A percentile compares a stretch with the other conserved stretches of the same genome.
Conservation (phyloP, 2,329 filamentous ascomycete species). For the Purpureocillium takamizusanense region DNA sequence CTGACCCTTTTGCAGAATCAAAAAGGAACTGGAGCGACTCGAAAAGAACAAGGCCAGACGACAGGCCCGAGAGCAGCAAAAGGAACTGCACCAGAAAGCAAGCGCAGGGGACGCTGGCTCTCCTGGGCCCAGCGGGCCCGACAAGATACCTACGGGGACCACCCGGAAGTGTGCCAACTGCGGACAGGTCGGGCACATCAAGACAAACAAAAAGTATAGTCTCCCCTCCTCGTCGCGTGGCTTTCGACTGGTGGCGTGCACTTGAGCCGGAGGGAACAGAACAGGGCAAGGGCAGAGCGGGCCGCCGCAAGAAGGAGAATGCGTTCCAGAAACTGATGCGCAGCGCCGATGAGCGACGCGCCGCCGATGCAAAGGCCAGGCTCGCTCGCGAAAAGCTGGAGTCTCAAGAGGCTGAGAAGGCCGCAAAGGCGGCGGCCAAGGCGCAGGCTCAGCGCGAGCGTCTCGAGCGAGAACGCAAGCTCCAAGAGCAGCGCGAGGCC, state of each 20-base stretch:
- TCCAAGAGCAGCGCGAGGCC: conserved; percentile 4
- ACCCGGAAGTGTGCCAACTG: conserved; percentile 96
- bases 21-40: conserved; percentile 67
- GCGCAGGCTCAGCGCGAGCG: conserved; percentile 3
- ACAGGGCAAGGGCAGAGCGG: conserved; percentile 1
- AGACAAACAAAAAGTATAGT: conserved; percentile 93
- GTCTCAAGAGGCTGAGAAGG: conserved; percentile 2
- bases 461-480: conserved; percentile 3
- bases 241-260: conserved; percentile 24
- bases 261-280: conserved; percentile 4
- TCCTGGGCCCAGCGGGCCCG: conserved; percentile 31
- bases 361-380: conserved; percentile 3
- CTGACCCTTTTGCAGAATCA: conserved; percentile 21
- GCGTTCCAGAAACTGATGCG: conserved; percentile 12
- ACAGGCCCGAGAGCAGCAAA: conserved; percentile 83
- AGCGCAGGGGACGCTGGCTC: conserved; percentile 37
- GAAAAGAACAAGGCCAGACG: conserved; percentile 87
- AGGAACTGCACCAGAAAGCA: conserved; percentile 48
- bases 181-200: conserved; percentile 93
- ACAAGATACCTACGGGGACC: conserved; percentile 55
- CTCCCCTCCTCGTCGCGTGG: conserved; percentile 13
- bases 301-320: conserved; percentile 9
- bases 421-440: conserved; percentile 2
- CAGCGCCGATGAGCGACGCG: conserved; percentile 12
- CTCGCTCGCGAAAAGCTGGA: conserved; percentile 7